phyloP scores from a whole-genome alignment of 305 asterid species.

The Fraxinus albicans region DNA sequence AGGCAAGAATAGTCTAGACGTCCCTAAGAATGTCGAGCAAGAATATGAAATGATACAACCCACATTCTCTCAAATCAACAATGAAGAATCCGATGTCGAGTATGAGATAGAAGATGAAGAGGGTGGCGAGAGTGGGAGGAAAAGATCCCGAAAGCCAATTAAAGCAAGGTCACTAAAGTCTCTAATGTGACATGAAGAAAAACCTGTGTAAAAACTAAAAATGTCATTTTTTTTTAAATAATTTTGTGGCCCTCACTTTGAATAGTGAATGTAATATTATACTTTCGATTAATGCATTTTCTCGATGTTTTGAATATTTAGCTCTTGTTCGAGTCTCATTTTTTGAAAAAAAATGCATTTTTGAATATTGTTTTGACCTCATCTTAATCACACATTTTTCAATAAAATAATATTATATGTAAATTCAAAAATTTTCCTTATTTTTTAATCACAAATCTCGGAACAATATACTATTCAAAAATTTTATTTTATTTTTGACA shows the following conservation, averaged over 20 bases:
- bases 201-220: not conserved
- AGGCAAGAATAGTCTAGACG: not conserved
- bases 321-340: no score
- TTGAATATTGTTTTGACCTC: no score
- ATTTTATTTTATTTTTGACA: no score
- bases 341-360: no score
- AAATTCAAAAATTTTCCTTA: no score
- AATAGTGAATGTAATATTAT: slow-evolving; percentile 23
- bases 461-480: no score
- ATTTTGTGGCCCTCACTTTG: not conserved
- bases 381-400: no score
- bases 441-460: no score
- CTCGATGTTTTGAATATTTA: not conserved
- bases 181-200: slow-evolving; percentile 33
- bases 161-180: slow-evolving; percentile 72
- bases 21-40: not conserved
- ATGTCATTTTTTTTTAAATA: not conserved
- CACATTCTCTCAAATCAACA: not conserved
- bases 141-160: slow-evolving; percentile 59
- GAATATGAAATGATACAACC: not conserved
- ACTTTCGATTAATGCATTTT: not conserved
- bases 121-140: slow-evolving; percentile 23
- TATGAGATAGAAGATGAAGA: not conserved
- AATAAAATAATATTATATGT: no score
- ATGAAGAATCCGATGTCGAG: not conserved